Conservation (phyloP, 2,329 filamentous ascomycete genomes). For the Diaporthe humulicola region DNA sequence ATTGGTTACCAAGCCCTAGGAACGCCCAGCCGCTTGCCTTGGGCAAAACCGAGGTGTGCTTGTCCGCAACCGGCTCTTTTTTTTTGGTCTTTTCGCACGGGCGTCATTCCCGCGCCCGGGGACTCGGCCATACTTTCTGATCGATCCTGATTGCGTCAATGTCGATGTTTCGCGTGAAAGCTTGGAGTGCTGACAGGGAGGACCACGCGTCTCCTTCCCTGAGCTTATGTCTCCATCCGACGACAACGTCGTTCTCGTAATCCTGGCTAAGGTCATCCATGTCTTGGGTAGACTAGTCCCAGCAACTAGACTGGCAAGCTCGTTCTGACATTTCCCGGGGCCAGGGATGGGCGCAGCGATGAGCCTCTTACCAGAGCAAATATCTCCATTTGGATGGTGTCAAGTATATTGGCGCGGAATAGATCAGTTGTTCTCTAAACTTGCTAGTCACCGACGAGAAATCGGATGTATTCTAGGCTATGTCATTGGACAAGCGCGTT, state of each 20-base stretch:
- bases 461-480: neutral
- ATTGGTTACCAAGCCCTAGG: slow-evolving; percentile 21
- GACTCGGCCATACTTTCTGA: neutral
- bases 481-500: neutral
- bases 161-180: neutral
- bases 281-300: neutral
- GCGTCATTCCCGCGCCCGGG: neutral
- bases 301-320: neutral
- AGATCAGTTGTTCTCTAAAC: neutral
- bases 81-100: too few species aligned
- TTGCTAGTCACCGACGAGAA: neutral
- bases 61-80: neutral
- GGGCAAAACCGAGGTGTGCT: neutral
- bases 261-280: neutral
- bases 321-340: neutral
- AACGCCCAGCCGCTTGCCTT: slow-evolving; percentile 4
- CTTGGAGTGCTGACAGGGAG: neutral
- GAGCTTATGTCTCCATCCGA: neutral
- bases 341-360: neutral
- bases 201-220: neutral
- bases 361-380: neutral
- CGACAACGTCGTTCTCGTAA: neutral
- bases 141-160: slow-evolving; percentile 2
- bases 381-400: neutral
- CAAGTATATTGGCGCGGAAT: neutral